Conservation (phyloP, 768 basidiomycete species). For the Pleurotus eryngii region DNA sequence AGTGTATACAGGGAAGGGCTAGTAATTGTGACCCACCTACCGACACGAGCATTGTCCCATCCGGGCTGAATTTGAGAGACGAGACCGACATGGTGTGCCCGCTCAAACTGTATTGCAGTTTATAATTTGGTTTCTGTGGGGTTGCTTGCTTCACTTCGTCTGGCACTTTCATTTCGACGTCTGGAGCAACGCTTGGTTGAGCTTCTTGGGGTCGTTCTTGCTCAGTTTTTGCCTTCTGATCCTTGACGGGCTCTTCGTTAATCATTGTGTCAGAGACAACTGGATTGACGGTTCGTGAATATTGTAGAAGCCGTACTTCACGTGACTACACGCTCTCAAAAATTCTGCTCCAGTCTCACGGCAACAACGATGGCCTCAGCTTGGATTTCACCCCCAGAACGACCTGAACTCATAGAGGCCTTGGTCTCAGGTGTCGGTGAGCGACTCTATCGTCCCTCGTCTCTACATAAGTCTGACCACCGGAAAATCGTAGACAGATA, state of each 20-base stretch:
- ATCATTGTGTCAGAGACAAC: background rate
- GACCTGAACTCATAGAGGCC: conserved; percentile 86
- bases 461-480: background rate
- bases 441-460: conserved; percentile 20
- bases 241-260: background rate
- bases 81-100: conserved; percentile 86
- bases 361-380: conserved; percentile 43
- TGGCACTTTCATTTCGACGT: background rate
- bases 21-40: conserved; percentile 54
- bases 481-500: conserved; percentile 73
- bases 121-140: conserved; percentile 45
- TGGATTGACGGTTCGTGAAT: background rate
- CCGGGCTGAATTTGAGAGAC: conserved; percentile 83
- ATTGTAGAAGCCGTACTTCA: background rate
- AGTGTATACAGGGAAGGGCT: conserved; percentile 11
- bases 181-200: background rate
- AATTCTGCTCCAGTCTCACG: background rate
- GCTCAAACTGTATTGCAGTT: conserved; percentile 56
- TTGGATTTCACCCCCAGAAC: conserved; percentile 74
- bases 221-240: background rate
- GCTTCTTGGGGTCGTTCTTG: background rate
- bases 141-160: background rate
- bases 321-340: background rate
- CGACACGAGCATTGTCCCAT: conserved; percentile 80
- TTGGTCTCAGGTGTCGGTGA: conserved; percentile 87